These are phyloP conservation scores for Clonostachys rhizophaga DNA, from an alignment of 2,329 filamentous ascomycete species.

Conservation along the genomic window DNA sequence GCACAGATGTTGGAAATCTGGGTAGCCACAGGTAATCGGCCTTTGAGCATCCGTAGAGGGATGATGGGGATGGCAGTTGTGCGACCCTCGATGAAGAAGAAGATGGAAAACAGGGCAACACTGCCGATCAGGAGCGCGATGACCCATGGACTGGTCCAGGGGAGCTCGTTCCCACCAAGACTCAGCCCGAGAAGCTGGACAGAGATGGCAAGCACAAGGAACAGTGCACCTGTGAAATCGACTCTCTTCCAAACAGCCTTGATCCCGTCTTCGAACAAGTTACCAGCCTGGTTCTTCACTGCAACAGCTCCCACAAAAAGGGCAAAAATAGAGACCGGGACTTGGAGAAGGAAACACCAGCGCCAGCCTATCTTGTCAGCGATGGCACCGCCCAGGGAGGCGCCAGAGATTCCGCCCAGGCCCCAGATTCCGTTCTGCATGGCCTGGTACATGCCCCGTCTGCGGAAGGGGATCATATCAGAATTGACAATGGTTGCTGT, in stretches of 20 bases:
- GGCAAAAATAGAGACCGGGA: conserved; percentile 52
- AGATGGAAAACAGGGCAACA: conserved; percentile 31
- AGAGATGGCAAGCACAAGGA: conserved; percentile 54
- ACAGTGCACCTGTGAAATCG: conserved; percentile 51
- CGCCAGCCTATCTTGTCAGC: conserved; percentile 64
- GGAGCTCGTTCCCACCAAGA: conserved; percentile 49
- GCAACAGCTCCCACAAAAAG: conserved; percentile 48
- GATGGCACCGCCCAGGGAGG: conserved; percentile 59
- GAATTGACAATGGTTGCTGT: conserved; percentile 51
- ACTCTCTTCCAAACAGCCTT: conserved; percentile 45
- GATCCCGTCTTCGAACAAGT: conserved; percentile 20
- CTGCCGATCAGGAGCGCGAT: conserved; percentile 37
- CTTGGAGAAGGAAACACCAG: conserved; percentile 61
- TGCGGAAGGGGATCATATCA: conserved; percentile 55
- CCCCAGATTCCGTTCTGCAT: conserved; percentile 57
- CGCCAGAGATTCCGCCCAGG: conserved; percentile 58
- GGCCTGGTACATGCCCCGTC: conserved; percentile 55
- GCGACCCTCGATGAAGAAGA: conserved; percentile 41
- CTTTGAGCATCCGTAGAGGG: conserved; percentile 51
- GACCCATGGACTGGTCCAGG: conserved; percentile 45
- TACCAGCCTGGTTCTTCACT: conserved; percentile 36
- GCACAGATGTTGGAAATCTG: conserved; percentile 56
- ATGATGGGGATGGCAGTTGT: conserved; percentile 49
- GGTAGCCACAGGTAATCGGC: conserved; percentile 46
- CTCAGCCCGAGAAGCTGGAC: conserved; percentile 51